Evolutionary conservation across 208 protist genomes (phyloP), one percentile per base, ranked within the genome.

Genomic region (Novymonas esmeraldas): DNA sequence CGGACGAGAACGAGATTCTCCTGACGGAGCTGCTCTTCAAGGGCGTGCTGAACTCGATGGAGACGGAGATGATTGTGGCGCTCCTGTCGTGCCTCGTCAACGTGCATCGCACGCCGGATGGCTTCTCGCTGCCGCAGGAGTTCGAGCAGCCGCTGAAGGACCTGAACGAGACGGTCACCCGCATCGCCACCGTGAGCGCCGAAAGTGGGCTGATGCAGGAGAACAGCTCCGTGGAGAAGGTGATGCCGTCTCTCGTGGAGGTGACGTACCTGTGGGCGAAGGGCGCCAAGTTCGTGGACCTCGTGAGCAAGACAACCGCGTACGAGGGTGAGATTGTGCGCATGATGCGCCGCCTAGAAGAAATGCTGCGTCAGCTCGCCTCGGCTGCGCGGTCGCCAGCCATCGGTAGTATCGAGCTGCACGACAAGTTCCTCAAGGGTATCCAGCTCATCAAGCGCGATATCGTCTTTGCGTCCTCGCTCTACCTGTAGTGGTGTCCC

Each of bases 261-360:
- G 81, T 99, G 7, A 98, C 96, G 0, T 98, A 98, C 76, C 70
- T 93, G 36, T 99, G 99, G 98, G 86, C 87, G 24, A 93, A 98
- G 71, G 99, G 99, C 6, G 86, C 95, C 13, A 98, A 98, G 64
- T 99, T 99, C 73, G 64, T 89, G 0, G 98, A 99, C 7, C 84
- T 99, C 36, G 98, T 98, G 63, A 92, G 94, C 61, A 96, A 98
- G 81, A 99, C 98, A n/a, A 90, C 94, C 39, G 96, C 99, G 14
- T 99, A 99, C 82, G 99, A 99, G 78, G 97, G 97, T 22, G 97
- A 96, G 49, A 99, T 99, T 64, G 98, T 99, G 59, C 87, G 99
- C 34, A 95, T 91, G 80, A 98, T 99, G 90, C 89, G 98, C 22
- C 74, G 98, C 20, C 83, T 99, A 6, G 98, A 99, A 70, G 99